A percentile compares a stretch with the other conserved stretches of the same genome.
phyloP scores from a whole-genome alignment of 257 asterid genomes.

The Solanum corneliomulleri region DNA sequence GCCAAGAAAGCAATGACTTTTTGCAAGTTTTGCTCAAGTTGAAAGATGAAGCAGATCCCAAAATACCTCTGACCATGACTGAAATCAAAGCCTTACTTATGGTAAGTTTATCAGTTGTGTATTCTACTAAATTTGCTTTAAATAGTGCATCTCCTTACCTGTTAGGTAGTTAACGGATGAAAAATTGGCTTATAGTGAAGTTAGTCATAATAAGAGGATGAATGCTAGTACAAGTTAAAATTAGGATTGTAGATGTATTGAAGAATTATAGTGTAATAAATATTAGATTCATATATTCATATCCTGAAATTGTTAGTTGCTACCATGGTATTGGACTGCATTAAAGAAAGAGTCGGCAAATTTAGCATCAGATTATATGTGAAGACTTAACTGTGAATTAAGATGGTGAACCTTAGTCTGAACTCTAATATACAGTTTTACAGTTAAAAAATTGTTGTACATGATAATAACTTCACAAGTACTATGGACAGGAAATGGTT shows the following conservation, averaged over 20 bases:
- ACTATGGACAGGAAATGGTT: constrained; percentile 42
- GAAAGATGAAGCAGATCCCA: constrained; percentile 42
- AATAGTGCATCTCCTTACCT: background rate
- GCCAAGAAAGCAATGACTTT: constrained; percentile 35
- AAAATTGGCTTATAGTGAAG: background rate
- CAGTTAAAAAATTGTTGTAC: background rate
- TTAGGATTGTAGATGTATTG: no score
- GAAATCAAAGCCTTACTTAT: constrained; percentile 68
- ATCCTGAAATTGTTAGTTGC: no score
- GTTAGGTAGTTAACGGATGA: background rate
- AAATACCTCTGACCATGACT: constrained; percentile 36
- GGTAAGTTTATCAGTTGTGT: constrained; percentile 22
- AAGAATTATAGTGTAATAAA: no score
- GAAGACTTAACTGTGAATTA: background rate
- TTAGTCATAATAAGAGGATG: background rate
- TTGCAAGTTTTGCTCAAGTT: constrained; percentile 40
- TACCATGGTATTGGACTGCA: no score
- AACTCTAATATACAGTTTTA: background rate
- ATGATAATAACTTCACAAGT: background rate
- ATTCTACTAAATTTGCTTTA: no score
- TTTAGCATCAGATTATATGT: background rate
- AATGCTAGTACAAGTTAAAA: background rate
- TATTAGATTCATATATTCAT: no score
- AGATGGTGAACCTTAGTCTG: background rate
- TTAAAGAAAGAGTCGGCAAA: no score